Base-by-base conservation (phyloP, 305 asterid genomes). In the Ruellia speciosa region DNA sequence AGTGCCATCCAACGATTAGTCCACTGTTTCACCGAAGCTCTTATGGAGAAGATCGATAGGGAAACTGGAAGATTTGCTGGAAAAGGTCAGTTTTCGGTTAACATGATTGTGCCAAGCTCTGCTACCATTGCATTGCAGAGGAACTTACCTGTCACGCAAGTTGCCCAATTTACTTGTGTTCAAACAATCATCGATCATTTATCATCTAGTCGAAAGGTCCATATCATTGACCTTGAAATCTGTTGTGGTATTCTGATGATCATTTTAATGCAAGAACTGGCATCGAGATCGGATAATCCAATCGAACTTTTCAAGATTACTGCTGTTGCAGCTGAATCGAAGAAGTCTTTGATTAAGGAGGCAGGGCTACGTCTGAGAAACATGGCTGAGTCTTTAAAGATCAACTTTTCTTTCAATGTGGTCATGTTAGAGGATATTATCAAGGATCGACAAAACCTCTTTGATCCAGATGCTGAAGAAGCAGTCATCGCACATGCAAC, bases 221-320 rank as follows among this genome's bases (percentile, higher is more conserved):
- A 61, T 7, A 28, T 67, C 7, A 33, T 67, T 16, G 72, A 67
- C 33, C 66, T 67, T 3, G 65, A 67, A 9, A 39, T 67, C 24
- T 53, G 43, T 5, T 60, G 58, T 33, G 72, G 72, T 9, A 5
- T 61, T 24, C 63, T 37, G 20, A 47, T 35, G 41, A 61, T 56
- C 37, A 28, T 61, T 14, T 48, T 76, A 16, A 65, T 76, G 70
- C 76, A 79, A 63, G 70, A 62, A 18, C 64, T 73, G 9, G 73
- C 76, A 24, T 51, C 60, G 34, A 20, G 62, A 51, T 17, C 58
- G 0, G 66, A 70, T 16, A 41, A 39, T 28, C 65, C 67, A 7
- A 33, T 75, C 20, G 64, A 72, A n/a, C 52, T 19, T 45, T 60
- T 71, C 15, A 78, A 71, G 72, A 61, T 78, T 47, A 74, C 78